A percentile compares a stretch with the other conserved stretches of the same genome.
These are phyloP conservation scores for Pyricularia sp. DNA, from an alignment of 2,329 filamentous ascomycete genomes.

Conservation along the genomic window DNA sequence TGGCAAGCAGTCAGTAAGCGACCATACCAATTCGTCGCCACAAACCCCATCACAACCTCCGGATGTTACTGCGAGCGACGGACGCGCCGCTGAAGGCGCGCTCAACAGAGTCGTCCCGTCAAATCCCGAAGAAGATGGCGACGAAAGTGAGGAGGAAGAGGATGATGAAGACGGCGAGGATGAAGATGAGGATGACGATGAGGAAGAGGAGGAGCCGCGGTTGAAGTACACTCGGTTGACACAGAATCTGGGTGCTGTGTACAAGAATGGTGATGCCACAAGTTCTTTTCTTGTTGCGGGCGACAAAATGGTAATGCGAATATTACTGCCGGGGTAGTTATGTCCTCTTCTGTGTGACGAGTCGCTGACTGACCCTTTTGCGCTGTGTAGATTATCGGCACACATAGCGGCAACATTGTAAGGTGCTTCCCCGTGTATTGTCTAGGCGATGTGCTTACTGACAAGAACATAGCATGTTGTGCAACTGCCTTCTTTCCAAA, in stretches of 20 bases:
- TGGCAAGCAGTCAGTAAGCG: not conserved
- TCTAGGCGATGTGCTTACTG: slow-evolving; percentile 10
- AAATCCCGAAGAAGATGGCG: not conserved
- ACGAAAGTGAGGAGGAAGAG: slow-evolving; percentile 10
- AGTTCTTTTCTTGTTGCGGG: slow-evolving; percentile 82
- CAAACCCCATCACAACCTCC: not conserved
- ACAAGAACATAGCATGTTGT: slow-evolving; percentile 57
- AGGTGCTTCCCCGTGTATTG: slow-evolving; percentile 18
- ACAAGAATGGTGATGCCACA: slow-evolving; percentile 90
- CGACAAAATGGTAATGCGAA: slow-evolving; percentile 73
- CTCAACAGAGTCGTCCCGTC: not conserved
- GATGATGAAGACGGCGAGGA: slow-evolving; percentile 26
- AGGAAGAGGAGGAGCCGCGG: slow-evolving; percentile 85
- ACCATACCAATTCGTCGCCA: not conserved
- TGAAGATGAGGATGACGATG: slow-evolving; percentile 45
- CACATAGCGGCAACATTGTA: slow-evolving; percentile 93
- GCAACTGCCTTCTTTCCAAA: slow-evolving; percentile 67
- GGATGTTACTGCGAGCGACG: not conserved
- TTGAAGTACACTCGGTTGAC: slow-evolving; percentile 89
- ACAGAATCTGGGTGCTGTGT: slow-evolving; percentile 63
- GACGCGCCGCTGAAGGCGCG: too few relatives aligned
- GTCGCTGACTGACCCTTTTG: slow-evolving; percentile 16
- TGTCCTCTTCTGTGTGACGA: slow-evolving; percentile 7
- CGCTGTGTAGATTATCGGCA: slow-evolving; percentile 61
- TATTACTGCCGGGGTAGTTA: not conserved